Percentiles rank a stretch among this genome's conserved stretches.
These are phyloP conservation scores for Protoeuglena noctilucae DNA, from an alignment of 139 green algal species.

Conservation along the genomic window DNA sequence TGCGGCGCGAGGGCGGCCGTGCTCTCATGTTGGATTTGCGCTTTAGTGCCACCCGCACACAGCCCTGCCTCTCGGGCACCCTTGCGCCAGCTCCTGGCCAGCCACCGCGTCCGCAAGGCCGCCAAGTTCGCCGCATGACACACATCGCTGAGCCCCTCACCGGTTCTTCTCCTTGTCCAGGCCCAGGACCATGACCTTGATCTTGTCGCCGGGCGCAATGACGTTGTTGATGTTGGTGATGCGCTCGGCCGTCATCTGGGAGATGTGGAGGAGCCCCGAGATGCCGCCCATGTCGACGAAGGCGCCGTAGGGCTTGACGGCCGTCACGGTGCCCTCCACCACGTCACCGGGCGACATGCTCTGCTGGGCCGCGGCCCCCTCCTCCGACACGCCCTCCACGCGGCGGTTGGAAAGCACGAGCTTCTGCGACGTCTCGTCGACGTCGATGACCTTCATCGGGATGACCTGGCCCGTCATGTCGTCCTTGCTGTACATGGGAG, in stretches of 20 bases:
- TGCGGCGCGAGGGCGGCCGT: too few relatives aligned
- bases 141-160: too few relatives aligned
- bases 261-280: conserved; percentile 90
- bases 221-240: conserved; percentile 81
- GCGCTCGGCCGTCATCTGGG: conserved; percentile 84
- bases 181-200: conserved; percentile 96
- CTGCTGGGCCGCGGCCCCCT: background rate
- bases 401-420: conserved; percentile 69
- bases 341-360: conserved; percentile 51
- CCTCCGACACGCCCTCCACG: conserved; percentile 18
- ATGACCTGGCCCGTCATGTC: conserved; percentile 51
- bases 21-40: too few relatives aligned
- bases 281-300: conserved; percentile 90
- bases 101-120: too few relatives aligned
- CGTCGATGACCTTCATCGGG: conserved; percentile 83
- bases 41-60: too few relatives aligned
- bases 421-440: conserved; percentile 72
- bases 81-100: too few relatives aligned
- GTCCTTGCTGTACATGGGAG: conserved; percentile 10
- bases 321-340: conserved; percentile 68
- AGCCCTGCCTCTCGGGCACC: too few relatives aligned
- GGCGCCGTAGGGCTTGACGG: conserved; percentile 86
- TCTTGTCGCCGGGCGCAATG: conserved; percentile 62
- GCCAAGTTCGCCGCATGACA: too few relatives aligned
- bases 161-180: conserved; percentile 71